phyloP scores from a whole-genome alignment of 306 rosid species.

The Cyamopsis tetragonoloba region DNA sequence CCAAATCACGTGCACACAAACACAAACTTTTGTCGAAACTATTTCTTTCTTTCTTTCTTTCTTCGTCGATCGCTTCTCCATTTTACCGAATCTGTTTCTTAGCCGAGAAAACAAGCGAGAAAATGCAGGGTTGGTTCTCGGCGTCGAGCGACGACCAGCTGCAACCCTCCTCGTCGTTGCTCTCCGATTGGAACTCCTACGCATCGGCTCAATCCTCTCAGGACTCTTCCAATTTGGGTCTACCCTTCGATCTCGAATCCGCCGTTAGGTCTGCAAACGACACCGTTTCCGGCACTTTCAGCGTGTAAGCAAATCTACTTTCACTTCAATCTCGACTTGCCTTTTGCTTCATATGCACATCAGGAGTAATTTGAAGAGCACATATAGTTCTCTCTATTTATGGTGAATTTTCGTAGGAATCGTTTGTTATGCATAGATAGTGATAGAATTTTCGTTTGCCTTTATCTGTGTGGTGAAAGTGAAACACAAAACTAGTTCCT shows the following conservation, averaged over 20 bases:
- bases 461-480: neutral
- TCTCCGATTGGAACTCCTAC: conserved; percentile 90
- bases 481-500: too few species aligned
- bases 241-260: conserved; percentile 89
- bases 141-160: conserved; percentile 36
- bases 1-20: neutral
- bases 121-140: conserved; percentile 90
- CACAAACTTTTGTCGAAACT: too few species aligned
- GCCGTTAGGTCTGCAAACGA: conserved; percentile 95
- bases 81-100: neutral
- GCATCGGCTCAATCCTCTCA: conserved; percentile 56
- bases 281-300: conserved; percentile 87
- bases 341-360: neutral
- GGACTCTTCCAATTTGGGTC: conserved; percentile 35
- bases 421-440: neutral
- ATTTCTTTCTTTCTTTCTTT: too few species aligned
- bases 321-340: conserved; percentile 11
- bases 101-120: neutral
- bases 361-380: neutral
- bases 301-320: conserved; percentile 55
- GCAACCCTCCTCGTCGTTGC: conserved; percentile 60
- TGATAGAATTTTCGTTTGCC: neutral
- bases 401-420: neutral
- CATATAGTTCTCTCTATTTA: neutral
- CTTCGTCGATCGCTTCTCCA: neutral